These are phyloP conservation scores for Dendrobium catenatum DNA, from an alignment of 106 monocot species.

Conservation along the genomic window DNA sequence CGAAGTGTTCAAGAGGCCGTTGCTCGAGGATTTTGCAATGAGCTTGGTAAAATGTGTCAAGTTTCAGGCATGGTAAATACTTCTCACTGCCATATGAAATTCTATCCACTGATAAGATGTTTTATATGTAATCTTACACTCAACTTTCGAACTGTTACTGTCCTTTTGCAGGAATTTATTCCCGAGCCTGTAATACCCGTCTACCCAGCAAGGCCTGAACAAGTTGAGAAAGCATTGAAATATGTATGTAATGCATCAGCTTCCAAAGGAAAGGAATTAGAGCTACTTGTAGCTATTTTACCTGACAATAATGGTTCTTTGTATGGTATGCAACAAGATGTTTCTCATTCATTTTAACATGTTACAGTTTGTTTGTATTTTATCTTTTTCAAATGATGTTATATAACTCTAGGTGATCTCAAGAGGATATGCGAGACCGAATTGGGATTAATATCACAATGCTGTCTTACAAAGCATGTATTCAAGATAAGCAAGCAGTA, in stretches of 20 bases:
- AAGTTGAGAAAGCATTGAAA: slow-evolving; percentile 71
- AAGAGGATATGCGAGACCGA: slow-evolving; percentile 98
- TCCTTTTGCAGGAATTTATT: slow-evolving; percentile 53
- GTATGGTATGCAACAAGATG: slow-evolving; percentile 51
- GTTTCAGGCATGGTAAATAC: slow-evolving; percentile 68
- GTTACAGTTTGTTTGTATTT: background rate
- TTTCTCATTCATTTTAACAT: background rate
- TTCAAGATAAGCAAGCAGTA: slow-evolving; percentile 85
- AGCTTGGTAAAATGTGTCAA: slow-evolving; percentile 77
- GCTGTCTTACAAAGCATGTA: slow-evolving; percentile 91
- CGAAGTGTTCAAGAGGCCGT: slow-evolving; percentile 42
- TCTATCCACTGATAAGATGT: background rate
- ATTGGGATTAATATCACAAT: slow-evolving; percentile 90
- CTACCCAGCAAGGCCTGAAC: slow-evolving; percentile 54
- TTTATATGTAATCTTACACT: background rate
- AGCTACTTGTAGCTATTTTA: slow-evolving; percentile 77
- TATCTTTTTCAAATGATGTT: slow-evolving; percentile 2
- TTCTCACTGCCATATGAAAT: background rate
- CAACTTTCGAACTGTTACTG: background rate
- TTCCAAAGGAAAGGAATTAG: slow-evolving; percentile 61
- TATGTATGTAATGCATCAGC: slow-evolving; percentile 45
- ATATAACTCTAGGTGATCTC: slow-evolving; percentile 53
- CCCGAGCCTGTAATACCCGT: slow-evolving; percentile 61
- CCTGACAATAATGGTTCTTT: slow-evolving; percentile 95
- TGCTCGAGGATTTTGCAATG: slow-evolving; percentile 56